phyloP scores from a whole-genome alignment of 208 protist species.

The Lotmaria passim region DNA sequence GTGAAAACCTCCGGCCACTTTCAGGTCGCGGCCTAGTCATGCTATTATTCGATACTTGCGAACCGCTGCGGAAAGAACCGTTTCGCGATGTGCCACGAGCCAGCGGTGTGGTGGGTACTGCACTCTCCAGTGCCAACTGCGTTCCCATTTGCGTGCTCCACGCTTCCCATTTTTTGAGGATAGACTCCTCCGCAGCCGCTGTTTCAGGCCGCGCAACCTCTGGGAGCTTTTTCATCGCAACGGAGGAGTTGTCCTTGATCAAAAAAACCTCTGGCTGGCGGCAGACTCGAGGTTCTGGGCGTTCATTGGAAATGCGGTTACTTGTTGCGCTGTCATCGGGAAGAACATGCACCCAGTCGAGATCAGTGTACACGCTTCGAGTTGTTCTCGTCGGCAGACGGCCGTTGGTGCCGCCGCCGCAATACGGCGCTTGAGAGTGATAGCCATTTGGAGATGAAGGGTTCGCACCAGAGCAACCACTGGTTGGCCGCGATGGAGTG shows the following conservation, averaged over 20 bases:
- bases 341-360: background rate
- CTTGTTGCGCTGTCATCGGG: background rate
- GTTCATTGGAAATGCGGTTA: background rate
- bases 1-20: background rate
- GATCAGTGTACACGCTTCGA: conserved; percentile 4
- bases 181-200: conserved; percentile 4
- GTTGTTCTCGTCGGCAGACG: background rate
- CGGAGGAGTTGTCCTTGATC: background rate
- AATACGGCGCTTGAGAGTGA: background rate
- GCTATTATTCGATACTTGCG: conserved; percentile 4
- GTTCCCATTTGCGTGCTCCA: conserved; percentile 11
- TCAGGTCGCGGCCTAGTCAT: background rate
- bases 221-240: conserved; percentile 10
- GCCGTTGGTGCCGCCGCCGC: background rate
- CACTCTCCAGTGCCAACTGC: conserved; percentile 21
- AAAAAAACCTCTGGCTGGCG: conserved; percentile 9
- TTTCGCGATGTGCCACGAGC: background rate
- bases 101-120: background rate
- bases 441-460: background rate
- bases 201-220: background rate
- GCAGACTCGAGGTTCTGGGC: background rate
- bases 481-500: background rate
- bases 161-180: conserved; percentile 21
- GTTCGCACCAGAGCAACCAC: background rate
- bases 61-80: background rate